Evolutionary conservation across 2,329 filamentous ascomycete species (phyloP), one percentile per base, ranked within the genome.

Genomic region (Colletotrichum orchidophilum): DNA sequence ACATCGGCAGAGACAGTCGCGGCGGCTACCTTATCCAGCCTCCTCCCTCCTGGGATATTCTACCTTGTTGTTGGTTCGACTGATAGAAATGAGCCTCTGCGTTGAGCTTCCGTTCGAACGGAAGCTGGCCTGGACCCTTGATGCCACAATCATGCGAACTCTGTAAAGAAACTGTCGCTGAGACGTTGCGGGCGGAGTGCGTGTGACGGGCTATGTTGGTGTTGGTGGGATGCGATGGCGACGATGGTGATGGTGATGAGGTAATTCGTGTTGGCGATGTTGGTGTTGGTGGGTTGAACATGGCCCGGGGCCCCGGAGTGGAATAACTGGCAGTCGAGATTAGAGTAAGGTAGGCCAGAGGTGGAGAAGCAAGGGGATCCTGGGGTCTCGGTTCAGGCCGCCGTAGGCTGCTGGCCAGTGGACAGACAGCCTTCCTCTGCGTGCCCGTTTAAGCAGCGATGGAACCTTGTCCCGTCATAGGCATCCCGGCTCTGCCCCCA

Each of bases 121-220:
- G 33, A 27, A 49, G 21, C 53, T 31, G 12, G 29, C 9, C 42
- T 61, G 35, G 50, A 61, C 21, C 39, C 39, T 18, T n/a, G 67
- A 62, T 63, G 57, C 61, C 63, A 66, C 54, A 54, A 27, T 46
- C 46, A 54, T 27, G 42, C 42, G 62, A 27, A 15, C 12, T 21
- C 35, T 66, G 55, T 18, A 50, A 53, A 24, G 29, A 57, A 18
- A 53, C 27, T 11, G 52, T 53, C 53, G 42, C 59, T 69, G 54
- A 63, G 64, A 13, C 53, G 52, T 59, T 35, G 58, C n/a, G 52
- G 53, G 31, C 69, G 65, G 53, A 71, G 57, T 53, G 58, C 58
- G 64, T 71, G 64, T 58, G 39, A 50, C 46, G 53, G 33, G 60
- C 52, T 13, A 29, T 39, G 65, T 49, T n/a, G 39, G 49, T 33